Percentiles rank a stretch among this genome's conserved stretches.
Conservation (phyloP, 2,329 filamentous ascomycete species). For the Arthroderma uncinatum region DNA sequence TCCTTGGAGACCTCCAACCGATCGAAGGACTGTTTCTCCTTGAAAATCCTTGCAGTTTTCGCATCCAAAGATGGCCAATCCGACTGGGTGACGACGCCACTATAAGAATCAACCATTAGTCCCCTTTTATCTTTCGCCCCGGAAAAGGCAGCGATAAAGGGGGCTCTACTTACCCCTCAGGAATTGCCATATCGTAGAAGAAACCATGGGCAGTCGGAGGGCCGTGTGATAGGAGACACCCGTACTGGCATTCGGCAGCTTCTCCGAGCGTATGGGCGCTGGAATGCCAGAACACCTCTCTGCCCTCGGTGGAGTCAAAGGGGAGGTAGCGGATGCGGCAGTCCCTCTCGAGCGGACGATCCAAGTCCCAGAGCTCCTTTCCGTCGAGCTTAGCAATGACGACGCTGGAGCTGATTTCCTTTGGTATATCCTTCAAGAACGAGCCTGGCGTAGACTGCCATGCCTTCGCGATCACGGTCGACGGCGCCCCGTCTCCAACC, state of each 20-base stretch:
- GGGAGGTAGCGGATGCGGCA: slow-evolving; percentile 75
- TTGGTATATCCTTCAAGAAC: slow-evolving; percentile 67
- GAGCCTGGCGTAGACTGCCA: slow-evolving; percentile 88
- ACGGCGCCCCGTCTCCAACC: slow-evolving; percentile 32
- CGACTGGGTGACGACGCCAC: slow-evolving; percentile 54
- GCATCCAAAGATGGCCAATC: slow-evolving; percentile 81
- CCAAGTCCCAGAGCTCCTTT: slow-evolving; percentile 77
- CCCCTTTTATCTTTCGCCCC: neutral
- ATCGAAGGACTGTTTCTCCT: slow-evolving; percentile 94
- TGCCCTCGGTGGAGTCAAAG: slow-evolving; percentile 66
- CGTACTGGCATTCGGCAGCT: slow-evolving; percentile 79
- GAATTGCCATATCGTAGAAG: slow-evolving; percentile 92
- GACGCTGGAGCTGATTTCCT: slow-evolving; percentile 67
- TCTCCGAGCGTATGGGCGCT: slow-evolving; percentile 94
- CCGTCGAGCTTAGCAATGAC: slow-evolving; percentile 80
- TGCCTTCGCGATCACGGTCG: slow-evolving; percentile 52
- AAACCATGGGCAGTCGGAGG: slow-evolving; percentile 86
- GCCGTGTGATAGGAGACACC: slow-evolving; percentile 85
- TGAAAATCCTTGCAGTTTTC: slow-evolving; percentile 72
- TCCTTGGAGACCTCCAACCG: slow-evolving; percentile 81
- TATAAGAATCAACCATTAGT: slow-evolving; percentile 15
- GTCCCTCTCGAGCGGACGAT: slow-evolving; percentile 76
- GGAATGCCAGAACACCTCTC: slow-evolving; percentile 97
- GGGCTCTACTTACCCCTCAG: slow-evolving; percentile 43
- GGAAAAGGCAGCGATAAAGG: neutral